Base-by-base conservation (phyloP, 2,329 filamentous ascomycete genomes). In the Arachnomyces sp. region DNA sequence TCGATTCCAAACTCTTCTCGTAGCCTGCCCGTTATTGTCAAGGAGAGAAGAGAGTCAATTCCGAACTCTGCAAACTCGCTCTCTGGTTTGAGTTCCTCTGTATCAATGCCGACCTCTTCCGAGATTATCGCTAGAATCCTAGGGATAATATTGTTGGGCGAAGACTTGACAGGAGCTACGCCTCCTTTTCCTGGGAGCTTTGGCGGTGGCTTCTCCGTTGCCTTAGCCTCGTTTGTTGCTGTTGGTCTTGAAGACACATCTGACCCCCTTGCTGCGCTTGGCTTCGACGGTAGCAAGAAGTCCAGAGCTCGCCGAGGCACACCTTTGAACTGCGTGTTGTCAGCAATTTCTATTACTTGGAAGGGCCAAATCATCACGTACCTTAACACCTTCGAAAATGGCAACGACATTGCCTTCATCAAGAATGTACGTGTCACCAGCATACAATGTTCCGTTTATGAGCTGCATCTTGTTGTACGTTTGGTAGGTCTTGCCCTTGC, bases 41-140 rank as follows among this genome's bases (percentile, higher is more conserved):
- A 47, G 3, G 51, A 55, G 53, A 67, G 52, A 7, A 66, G 48
- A 13, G 54, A 59, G 43, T 66, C 63, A 21, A 67, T 47, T 3
- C 61, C 62, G 3, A 65, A 36, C 16, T 51, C 43, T 9, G 44
- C 45, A 38, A 56, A 39, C 33, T 34, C 13, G n/a, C 21, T 28
- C 9, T 40, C 38, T 6, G 39, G 32, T 4, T 21, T 35, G 9
- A 49, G 39, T 15, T 49, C 44, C 4, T 16, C 28, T 25, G 34
- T 9, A 4, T 30, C 36, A 21, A 47, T 11, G 12, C 42, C 44
- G 13, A 15, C 30, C 32, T 49, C 46, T 7, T 40, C 40, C 8
- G 42, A 25, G 34, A 49, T 43, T 11, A 49, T 45, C 16, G 38
- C 34, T 21, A 40, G 36, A 7, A 36, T 33, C 29, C 16, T 13